Conservation (phyloP, 805 yeast genomes). For the Saccharomycopsis selenospora region DNA sequence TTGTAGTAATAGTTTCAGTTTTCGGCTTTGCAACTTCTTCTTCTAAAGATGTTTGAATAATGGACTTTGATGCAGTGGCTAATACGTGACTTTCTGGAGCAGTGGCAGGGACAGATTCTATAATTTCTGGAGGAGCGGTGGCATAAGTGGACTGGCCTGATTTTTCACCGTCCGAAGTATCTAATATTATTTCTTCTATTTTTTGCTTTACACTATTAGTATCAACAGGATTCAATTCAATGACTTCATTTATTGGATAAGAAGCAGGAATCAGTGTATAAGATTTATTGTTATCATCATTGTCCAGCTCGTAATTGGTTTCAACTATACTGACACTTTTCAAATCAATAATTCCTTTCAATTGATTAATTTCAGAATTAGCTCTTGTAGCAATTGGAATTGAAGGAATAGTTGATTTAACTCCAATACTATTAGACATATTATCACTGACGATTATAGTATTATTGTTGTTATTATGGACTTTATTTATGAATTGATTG, state of each 20-base stretch:
- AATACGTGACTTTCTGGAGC: no score
- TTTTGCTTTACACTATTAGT: no score
- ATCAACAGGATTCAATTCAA: background rate
- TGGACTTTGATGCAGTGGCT: no score
- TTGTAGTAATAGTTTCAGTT: constrained; percentile 16
- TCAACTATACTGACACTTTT: background rate
- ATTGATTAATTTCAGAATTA: background rate
- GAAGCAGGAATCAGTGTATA: constrained; percentile 2
- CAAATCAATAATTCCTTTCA: background rate
- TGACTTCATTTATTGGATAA: background rate
- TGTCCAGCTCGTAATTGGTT: background rate
- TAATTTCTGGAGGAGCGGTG: background rate
- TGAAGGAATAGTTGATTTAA: no score
- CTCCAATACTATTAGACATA: no score
- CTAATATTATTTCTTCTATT: no score
- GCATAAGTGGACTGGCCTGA: background rate
- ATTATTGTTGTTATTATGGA: background rate
- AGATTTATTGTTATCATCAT: background rate
- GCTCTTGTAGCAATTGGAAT: background rate
- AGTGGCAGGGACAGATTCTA: background rate
- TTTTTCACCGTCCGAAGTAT: no score
- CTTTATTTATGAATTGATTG: background rate
- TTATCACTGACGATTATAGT: background rate
- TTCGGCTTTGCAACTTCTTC: background rate
- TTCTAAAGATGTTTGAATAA: no score